Evolutionary conservation across 805 yeast species (phyloP).

Genomic region (Diddensiella santjacobensis): DNA sequence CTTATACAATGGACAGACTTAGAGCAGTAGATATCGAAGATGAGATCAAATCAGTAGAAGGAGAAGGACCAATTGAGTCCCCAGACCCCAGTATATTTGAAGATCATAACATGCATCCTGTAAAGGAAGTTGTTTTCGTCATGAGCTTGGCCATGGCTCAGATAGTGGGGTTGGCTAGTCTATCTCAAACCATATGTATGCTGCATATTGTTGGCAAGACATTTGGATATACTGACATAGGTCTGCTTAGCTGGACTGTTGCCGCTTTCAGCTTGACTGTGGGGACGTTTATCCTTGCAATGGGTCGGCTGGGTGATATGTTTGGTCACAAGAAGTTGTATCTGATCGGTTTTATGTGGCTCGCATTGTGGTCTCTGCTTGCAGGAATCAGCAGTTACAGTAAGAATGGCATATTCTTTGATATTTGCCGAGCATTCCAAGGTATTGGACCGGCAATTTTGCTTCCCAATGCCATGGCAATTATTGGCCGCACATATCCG

Average conservation of each 20-base stretch:
- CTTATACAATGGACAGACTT: too few species aligned
- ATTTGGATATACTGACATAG: conserved; percentile 31
- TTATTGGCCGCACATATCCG: conserved; percentile 42
- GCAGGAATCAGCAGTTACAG: conserved; percentile 54
- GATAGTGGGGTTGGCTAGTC: conserved; percentile 38
- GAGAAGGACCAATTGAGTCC: too few species aligned
- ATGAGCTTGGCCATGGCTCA: conserved; percentile 31
- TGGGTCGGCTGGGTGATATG: conserved; percentile 70
- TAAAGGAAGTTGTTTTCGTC: conserved; percentile 28
- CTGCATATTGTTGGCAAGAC: conserved; percentile 30
- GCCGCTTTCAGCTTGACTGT: conserved; percentile 68
- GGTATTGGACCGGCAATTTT: conserved; percentile 62
- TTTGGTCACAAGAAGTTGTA: conserved; percentile 59
- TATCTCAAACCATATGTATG: conserved; percentile 33
- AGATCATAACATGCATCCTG: too few species aligned
- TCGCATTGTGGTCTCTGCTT: conserved; percentile 53
- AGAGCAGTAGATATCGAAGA: too few species aligned
- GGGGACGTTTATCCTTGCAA: conserved; percentile 65
- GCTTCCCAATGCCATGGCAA: conserved; percentile 59
- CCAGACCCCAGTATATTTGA: too few species aligned
- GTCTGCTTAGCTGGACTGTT: conserved; percentile 55
- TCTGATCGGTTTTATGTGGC: conserved; percentile 53
- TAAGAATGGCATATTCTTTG: conserved; percentile 25
- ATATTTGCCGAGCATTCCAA: conserved; percentile 53
- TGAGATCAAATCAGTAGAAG: too few species aligned